A percentile compares a stretch with the other conserved stretches of the same genome.
phyloP scores from a whole-genome alignment of 2,329 filamentous ascomycete species.

The Monosporascus ibericus region DNA sequence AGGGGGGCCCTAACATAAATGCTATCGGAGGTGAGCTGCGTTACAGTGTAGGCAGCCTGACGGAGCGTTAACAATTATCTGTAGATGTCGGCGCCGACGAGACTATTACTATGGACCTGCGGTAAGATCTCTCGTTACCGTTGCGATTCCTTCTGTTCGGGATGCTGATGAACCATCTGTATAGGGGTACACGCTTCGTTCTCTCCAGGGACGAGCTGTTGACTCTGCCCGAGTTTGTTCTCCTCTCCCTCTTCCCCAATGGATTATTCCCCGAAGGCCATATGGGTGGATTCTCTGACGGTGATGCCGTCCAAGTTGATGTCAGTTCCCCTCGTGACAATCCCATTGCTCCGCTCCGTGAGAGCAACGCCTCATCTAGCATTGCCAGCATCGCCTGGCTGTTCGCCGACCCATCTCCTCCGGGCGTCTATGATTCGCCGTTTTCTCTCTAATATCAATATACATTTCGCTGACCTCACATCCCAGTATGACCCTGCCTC shows the following conservation, averaged over 20 bases:
- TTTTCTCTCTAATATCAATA: conserved; percentile 32
- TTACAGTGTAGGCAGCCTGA: neutral
- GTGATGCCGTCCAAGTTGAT: conserved; percentile 94
- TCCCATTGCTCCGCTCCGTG: conserved; percentile 19
- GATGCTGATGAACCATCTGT: conserved; percentile 13
- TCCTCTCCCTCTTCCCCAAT: conserved; percentile 96
- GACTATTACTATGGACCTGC: conserved; percentile 88
- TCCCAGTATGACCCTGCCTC: conserved; percentile 89
- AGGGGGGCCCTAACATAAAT: conserved; percentile 84
- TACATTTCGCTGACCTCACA: conserved; percentile 36
- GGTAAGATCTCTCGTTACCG: conserved; percentile 49
- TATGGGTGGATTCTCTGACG: conserved; percentile 86
- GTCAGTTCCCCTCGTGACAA: conserved; percentile 53
- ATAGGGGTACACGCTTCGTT: conserved; percentile 85
- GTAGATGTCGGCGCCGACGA: conserved; percentile 81
- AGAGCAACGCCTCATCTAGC: conserved; percentile 14
- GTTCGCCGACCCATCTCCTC: conserved; percentile 9
- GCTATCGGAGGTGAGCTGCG: conserved; percentile 67
- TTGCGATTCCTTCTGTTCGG: neutral
- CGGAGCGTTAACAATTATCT: conserved; percentile 5
- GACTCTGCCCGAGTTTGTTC: conserved; percentile 92
- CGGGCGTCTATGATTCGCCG: conserved; percentile 23
- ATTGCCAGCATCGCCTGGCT: conserved; percentile 14
- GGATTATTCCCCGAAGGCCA: conserved; percentile 96
- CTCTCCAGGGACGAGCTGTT: conserved; percentile 91